Evolutionary conservation across 2,329 filamentous ascomycete genomes (phyloP).

Genomic region (Cladophialophora yegresii): DNA sequence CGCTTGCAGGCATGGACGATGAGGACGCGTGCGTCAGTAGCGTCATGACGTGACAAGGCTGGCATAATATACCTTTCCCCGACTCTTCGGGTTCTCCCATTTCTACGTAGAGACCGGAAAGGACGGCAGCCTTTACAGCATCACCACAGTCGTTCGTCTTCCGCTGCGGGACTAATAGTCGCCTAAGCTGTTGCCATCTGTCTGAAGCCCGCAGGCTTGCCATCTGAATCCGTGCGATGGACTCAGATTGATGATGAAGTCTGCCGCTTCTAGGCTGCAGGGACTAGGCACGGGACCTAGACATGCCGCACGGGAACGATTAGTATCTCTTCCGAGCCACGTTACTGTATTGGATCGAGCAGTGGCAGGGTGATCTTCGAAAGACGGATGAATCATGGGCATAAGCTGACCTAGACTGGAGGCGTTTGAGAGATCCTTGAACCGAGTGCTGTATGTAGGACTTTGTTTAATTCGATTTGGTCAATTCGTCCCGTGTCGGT

Average conservation of each 20-base stretch:
- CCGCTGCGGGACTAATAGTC: neutral
- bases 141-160: neutral
- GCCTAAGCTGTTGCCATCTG: neutral
- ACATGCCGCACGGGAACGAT: neutral
- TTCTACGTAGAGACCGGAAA: neutral
- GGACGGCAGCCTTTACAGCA: neutral
- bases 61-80: neutral
- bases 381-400: neutral
- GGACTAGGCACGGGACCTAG: neutral
- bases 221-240: neutral
- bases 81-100: neutral
- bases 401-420: neutral
- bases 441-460: too few species aligned
- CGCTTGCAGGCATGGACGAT: neutral
- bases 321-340: neutral
- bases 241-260: neutral
- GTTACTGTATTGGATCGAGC: neutral
- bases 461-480: neutral
- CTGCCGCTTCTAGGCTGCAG: neutral
- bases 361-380: neutral
- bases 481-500: neutral
- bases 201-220: neutral
- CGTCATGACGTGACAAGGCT: neutral
- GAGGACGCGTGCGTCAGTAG: neutral
- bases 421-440: neutral